Evolutionary conservation across 2,329 filamentous ascomycete species (phyloP), one percentile per base, ranked within the genome.

Genomic region (Blastomyces emzantsi): DNA sequence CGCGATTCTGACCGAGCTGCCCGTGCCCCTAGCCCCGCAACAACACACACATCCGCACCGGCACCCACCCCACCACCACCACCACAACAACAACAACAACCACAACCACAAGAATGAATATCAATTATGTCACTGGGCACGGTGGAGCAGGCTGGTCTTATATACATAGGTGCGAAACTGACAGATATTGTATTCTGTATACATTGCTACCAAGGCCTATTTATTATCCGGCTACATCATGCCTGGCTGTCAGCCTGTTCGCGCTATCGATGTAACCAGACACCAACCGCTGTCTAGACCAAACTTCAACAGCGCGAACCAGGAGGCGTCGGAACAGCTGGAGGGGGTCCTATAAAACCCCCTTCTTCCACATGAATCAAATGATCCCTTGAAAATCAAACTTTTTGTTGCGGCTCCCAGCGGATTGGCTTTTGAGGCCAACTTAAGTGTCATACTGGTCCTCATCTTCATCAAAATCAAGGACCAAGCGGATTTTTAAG

Each of bases 21-120:
- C 59, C 45, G 28, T 52, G 15, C 59, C 49, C 59, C 30, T 61
- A 51, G 45, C 59, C 45, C 59, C 28, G 41, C 57, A 15, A 56
- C 54, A 11, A 43, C 49, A 39, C 62, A 30, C 57, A 59, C 11
- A 15, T 60, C 55, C 36, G 60, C 54, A 59, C 36, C 61, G 64
- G 49, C 60, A 63, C 62, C 54, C 43, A 41, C 62, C 39, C 62
- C 62, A 25, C 68, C 62, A 43, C 64, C 60, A 67, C 71, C 69
- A 57, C 62, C 66, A 30, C 28, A 30, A 25, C 36, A 33, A 4
- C 51, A 54, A 52, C 49, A 9, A 30, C 49, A 17, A 28, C 49
- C 5, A 52, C 49, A 17, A 28, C 49, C 11, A 22, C 49, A 28
- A 52, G 22, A 13, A 30, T 13, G 13, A 30, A 15, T 25, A 28